Conservation (phyloP, 345 rosid species). For the Eucalyptus marginata region DNA sequence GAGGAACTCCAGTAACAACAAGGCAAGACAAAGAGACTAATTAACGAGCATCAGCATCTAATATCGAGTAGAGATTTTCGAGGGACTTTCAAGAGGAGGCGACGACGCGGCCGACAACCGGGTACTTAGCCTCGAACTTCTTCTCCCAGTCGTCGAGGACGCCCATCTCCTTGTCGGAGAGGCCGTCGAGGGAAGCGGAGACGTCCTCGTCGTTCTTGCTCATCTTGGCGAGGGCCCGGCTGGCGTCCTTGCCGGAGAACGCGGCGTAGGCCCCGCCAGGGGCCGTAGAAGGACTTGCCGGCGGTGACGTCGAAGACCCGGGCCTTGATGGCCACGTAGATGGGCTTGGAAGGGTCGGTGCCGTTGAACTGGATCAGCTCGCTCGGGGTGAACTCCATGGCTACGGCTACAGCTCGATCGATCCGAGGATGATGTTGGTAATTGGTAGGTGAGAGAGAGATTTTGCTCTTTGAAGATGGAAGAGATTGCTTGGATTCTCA, state of each 20-base stretch:
- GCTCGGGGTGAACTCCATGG: conserved; percentile 66
- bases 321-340: conserved; percentile 80
- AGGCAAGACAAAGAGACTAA: not conserved
- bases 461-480: not conserved
- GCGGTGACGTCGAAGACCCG: conserved; percentile 68
- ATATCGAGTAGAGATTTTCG: not conserved
- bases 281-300: conserved; percentile 70
- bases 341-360: conserved; percentile 57
- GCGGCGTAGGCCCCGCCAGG: conserved; percentile 58
- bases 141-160: conserved; percentile 80
- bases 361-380: conserved; percentile 67
- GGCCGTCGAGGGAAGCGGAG: conserved; percentile 45
- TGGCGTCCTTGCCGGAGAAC: conserved; percentile 82
- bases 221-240: conserved; percentile 87
- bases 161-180: conserved; percentile 64
- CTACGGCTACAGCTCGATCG: no score
- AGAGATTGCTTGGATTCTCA: not conserved
- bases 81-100: conserved; percentile 3
- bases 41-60: not conserved
- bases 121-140: conserved; percentile 84
- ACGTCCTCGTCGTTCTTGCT: conserved; percentile 87
- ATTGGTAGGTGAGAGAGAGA: not conserved
- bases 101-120: conserved; percentile 60
- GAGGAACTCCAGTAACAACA: not conserved
- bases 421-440: not conserved